Evolutionary conservation across 805 yeast genomes (phyloP).

Genomic region (Nakazawaea wyomingensis): DNA sequence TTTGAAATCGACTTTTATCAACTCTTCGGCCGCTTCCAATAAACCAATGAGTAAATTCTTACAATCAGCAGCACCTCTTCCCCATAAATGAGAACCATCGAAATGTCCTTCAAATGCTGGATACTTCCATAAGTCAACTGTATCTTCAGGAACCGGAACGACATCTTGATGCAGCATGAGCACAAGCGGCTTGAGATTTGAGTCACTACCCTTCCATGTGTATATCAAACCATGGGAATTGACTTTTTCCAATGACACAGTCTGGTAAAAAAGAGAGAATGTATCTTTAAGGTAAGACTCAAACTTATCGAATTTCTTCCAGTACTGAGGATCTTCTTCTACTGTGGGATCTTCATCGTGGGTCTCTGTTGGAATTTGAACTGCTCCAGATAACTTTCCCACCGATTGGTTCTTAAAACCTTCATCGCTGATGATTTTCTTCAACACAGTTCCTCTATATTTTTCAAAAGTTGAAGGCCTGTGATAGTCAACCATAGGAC

Average conservation of each 20-base stretch:
- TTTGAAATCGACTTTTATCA: slow-evolving; percentile 26
- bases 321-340: slow-evolving; percentile 46
- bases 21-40: slow-evolving; percentile 27
- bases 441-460: slow-evolving; percentile 27
- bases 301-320: slow-evolving; percentile 26
- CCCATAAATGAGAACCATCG: slow-evolving; percentile 33
- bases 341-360: slow-evolving; percentile 49
- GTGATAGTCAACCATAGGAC: slow-evolving; percentile 18
- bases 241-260: slow-evolving; percentile 31
- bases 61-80: slow-evolving; percentile 38
- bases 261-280: slow-evolving; percentile 33
- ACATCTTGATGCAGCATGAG: slow-evolving; percentile 48
- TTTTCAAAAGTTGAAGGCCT: slow-evolving; percentile 28
- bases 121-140: slow-evolving; percentile 33
- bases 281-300: slow-evolving; percentile 34
- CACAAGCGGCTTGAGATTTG: slow-evolving; percentile 35
- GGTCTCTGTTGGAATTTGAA: slow-evolving; percentile 60
- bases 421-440: slow-evolving; percentile 31
- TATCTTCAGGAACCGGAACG: slow-evolving; percentile 41
- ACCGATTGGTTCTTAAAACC: slow-evolving; percentile 36
- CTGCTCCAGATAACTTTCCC: slow-evolving; percentile 48
- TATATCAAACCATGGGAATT: slow-evolving; percentile 41
- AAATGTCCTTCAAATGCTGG: slow-evolving; percentile 33
- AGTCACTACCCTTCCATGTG: slow-evolving; percentile 38
- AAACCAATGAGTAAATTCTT: slow-evolving; percentile 39